Evolutionary conservation across 495 filamentous ascomycete genomes (phyloP).

Genomic region (Neurospora terricola): DNA sequence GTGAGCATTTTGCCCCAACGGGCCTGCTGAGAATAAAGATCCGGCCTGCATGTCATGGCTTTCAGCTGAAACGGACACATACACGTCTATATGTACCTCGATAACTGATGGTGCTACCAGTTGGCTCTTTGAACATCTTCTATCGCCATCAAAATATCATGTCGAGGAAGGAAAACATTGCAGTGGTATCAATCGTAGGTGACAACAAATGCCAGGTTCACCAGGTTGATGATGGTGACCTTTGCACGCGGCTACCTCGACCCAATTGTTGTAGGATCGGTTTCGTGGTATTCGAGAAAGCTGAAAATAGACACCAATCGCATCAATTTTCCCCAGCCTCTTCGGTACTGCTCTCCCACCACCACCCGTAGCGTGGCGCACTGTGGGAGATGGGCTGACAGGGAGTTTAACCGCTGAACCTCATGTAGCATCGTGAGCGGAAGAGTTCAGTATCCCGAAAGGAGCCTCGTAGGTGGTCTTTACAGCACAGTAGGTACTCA

Average conservation of each 20-base stretch:
- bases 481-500: background rate
- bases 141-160: background rate
- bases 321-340: background rate
- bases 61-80: background rate
- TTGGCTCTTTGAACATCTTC: background rate
- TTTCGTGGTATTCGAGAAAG: background rate
- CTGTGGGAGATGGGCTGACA: background rate
- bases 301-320: conserved; percentile 8
- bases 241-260: background rate
- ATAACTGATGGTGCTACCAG: background rate
- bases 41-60: background rate
- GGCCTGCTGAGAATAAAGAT: background rate
- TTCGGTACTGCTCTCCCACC: conserved; percentile 1
- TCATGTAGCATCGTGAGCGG: background rate
- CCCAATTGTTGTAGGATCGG: background rate
- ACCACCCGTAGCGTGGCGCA: background rate
- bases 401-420: background rate
- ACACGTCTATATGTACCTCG: background rate
- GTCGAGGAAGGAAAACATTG: background rate
- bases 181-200: background rate
- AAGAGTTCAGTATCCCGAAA: background rate
- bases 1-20: background rate
- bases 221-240: background rate
- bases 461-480: background rate
- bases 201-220: background rate